Percentiles rank a stretch among this genome's conserved stretches.
phyloP scores from a whole-genome alignment of 2,329 filamentous ascomycete species.

The Hypoxylon sp. region DNA sequence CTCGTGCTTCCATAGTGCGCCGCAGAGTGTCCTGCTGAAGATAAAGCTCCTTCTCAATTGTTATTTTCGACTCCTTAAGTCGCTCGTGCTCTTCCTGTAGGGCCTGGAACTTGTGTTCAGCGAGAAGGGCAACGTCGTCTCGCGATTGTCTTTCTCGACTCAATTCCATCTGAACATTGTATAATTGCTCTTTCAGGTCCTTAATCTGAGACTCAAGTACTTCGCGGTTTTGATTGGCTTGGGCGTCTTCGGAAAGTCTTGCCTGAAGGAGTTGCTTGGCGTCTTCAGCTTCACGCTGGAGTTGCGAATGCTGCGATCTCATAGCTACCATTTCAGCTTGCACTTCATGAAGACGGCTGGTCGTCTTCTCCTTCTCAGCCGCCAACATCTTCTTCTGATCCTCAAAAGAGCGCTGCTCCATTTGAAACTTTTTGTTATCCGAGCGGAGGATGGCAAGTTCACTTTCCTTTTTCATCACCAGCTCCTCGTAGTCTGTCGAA shows the following conservation, averaged over 20 bases:
- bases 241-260: constrained; percentile 88
- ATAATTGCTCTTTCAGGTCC: constrained; percentile 87
- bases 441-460: constrained; percentile 86
- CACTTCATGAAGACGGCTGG: constrained; percentile 80
- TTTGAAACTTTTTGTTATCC: constrained; percentile 85
- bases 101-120: constrained; percentile 86
- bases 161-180: constrained; percentile 86
- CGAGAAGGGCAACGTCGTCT: constrained; percentile 90
- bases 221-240: constrained; percentile 83
- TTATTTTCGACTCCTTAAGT: constrained; percentile 94
- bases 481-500: constrained; percentile 93
- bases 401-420: constrained; percentile 82
- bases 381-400: constrained; percentile 79
- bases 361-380: constrained; percentile 82
- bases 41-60: constrained; percentile 97
- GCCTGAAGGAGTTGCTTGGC: constrained; percentile 88
- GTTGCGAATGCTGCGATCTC: constrained; percentile 83
- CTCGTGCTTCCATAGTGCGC: constrained; percentile 83
- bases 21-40: constrained; percentile 92
- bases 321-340: constrained; percentile 90
- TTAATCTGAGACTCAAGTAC: constrained; percentile 88
- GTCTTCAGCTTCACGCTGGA: constrained; percentile 90
- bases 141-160: constrained; percentile 92
- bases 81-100: constrained; percentile 87
- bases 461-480: constrained; percentile 93